Evolutionary conservation across 2,329 filamentous ascomycete genomes (phyloP), one percentile per base, ranked within the genome.

Genomic region (Rhynchosporium graminicola): DNA sequence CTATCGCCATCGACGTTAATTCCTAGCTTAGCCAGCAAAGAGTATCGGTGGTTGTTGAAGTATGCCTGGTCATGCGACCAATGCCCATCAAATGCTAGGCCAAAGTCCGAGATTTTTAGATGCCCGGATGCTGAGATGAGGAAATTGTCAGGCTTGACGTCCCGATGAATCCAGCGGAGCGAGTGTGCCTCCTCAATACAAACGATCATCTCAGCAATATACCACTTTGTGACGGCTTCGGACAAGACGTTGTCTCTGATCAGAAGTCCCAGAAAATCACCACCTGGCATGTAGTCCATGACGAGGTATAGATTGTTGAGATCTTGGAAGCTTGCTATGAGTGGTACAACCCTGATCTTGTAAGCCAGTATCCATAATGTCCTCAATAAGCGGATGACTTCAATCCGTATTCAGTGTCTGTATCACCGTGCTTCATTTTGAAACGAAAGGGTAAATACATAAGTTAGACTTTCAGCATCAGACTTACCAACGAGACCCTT

Each of bases 201-300:
- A 4, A 97, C 80, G 59, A 98, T 89, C 92, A 98, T 98, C 77
- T 99, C 93, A 0, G 94, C 92, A 63, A 96, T 80, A 74, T 98
- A 98, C 80, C 91, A 97, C 65, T 85, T 88, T 4, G 93, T 87
- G 48, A 91, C 85, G 0, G 83, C 79, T 75, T 98, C 95, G 60
- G 86, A 86, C 1, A 99, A 80, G 2, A 91, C 85, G 65, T 95
- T 92, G 72, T 96, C 90, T 15, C 93, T 87, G 60, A 97, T 89
- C 15, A 99, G 78, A 0, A 97, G 77, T 1, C 91, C 91, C 0
- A 99, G 81, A 68, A 99, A 98, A 74, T 99, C 94, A 0, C 95
- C 94, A 0, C 94, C 95, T 2, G 96, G 89, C 92, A 97, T 97
- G 73, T 96, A 99, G 63, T 98, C 93, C 92, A 98, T 97, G 58